Base-by-base conservation (phyloP, 441 rosid genomes). In the Pelargonium myrrhifolium region DNA sequence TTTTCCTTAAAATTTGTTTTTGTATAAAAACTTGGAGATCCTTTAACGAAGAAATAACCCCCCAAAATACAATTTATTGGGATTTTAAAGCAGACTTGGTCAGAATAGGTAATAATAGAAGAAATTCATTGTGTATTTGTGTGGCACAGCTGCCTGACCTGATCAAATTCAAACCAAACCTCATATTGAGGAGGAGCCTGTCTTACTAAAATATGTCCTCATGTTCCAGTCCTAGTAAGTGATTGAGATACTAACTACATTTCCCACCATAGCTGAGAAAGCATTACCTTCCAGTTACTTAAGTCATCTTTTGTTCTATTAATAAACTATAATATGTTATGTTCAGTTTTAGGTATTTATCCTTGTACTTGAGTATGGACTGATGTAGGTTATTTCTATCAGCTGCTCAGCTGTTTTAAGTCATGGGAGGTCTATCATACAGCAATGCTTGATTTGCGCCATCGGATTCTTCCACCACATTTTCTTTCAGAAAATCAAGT, bases 401-500 rank as follows among this genome's bases (percentile, higher is more conserved):
- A 94, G 98, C 80, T 94, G 73, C 89, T 94, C 65, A 76, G 90
- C 72, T 82, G 74, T 75, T 94, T 89, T 77, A 83, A 88, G 43
- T 73, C 87, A 74, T 91, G 82, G 81, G 77, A 80, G 74, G 83
- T 80, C 74, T 93, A 78, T 68, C 83, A 81, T 66, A 70, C 81
- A 39, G 91, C 95, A 61, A 88, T 94, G 97, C 77, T 82, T 66
- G 93, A 94, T 73, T 76, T 94, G 65, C 84, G 81, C 55, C 80
- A 87, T 70, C 81, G 99, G 80, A 94, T 94, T 70, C 93, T 95
- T 79, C 95, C 99, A 69, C 89, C 98, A 18, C 76, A 72, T 39
- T 83, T 94, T 84, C 83, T 92, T 45, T 88, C 96, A 15, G 94
- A 87, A 77, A 87, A 87, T 87, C 88, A 85, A 49, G 90, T 69